phyloP scores from a whole-genome alignment of 257 asterid genomes.

The Penstemon davidsonii region DNA sequence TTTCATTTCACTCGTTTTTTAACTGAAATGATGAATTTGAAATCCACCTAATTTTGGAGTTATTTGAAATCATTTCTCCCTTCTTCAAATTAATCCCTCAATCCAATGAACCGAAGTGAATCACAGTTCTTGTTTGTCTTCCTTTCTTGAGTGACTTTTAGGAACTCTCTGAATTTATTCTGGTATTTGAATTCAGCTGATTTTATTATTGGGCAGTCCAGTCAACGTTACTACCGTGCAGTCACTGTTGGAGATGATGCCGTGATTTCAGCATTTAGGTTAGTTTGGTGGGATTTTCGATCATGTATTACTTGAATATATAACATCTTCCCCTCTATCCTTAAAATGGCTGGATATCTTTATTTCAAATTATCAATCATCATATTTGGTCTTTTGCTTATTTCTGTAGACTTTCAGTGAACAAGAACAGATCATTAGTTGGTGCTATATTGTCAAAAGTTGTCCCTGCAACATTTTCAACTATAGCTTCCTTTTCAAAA shows the following conservation, averaged over 20 bases:
- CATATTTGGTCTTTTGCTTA: no score
- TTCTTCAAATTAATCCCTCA: no score
- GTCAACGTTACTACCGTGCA: conserved; percentile 83
- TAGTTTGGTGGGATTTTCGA: conserved; percentile 31
- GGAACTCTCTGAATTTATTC: conserved; percentile 59
- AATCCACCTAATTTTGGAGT: no score
- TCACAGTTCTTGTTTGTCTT: conserved; percentile 8
- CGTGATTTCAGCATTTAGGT: conserved; percentile 92
- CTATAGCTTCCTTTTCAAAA: conserved; percentile 82
- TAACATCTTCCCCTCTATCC: conserved; percentile 14
- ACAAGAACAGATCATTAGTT: conserved; percentile 81
- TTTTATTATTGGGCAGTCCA: conserved; percentile 97
- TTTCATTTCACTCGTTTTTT: no score
- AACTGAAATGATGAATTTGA: no score
- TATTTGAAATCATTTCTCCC: no score
- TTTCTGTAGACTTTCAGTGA: conserved; percentile 72
- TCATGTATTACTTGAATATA: not conserved
- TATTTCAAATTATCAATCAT: no score
- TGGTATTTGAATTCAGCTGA: conserved; percentile 87
- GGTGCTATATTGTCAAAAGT: conserved; percentile 96
- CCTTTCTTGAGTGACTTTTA: conserved; percentile 28
- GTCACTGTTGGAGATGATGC: conserved; percentile 89
- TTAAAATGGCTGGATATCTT: no score
- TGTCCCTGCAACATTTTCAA: conserved; percentile 92
- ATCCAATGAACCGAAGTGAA: not conserved